phyloP scores from a whole-genome alignment of 2,329 filamentous ascomycete species.

The Nemania bipapillata region DNA sequence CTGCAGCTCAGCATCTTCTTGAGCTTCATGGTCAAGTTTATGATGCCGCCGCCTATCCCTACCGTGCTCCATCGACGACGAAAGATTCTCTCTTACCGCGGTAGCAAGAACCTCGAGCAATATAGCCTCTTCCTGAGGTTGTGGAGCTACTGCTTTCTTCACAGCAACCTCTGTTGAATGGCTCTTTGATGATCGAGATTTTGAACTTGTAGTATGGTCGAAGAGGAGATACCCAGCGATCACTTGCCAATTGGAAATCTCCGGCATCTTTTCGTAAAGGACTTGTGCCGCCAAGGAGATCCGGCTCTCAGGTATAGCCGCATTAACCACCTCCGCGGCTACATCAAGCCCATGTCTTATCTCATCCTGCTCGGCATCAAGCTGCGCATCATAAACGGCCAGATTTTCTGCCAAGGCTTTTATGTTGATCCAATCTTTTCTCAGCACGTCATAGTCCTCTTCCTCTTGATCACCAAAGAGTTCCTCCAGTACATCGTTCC shows the following conservation, averaged over 20 bases:
- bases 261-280: conserved; percentile 82
- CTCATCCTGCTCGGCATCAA: conserved; percentile 66
- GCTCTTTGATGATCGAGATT: conserved; percentile 62
- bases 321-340: conserved; percentile 68
- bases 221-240: conserved; percentile 90
- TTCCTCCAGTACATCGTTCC: conserved; percentile 80
- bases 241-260: conserved; percentile 87
- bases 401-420: conserved; percentile 90
- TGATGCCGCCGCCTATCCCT: conserved; percentile 67
- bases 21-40: conserved; percentile 73
- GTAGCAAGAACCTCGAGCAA: conserved; percentile 88
- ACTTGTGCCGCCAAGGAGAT: conserved; percentile 87
- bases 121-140: conserved; percentile 81
- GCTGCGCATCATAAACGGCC: conserved; percentile 79
- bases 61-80: conserved; percentile 72
- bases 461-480: conserved; percentile 75
- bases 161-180: conserved; percentile 71
- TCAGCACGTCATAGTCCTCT: conserved; percentile 79
- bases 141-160: conserved; percentile 77
- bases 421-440: conserved; percentile 86
- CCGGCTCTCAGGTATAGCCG: conserved; percentile 77
- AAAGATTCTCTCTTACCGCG: conserved; percentile 78
- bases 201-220: conserved; percentile 80
- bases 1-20: conserved; percentile 81
- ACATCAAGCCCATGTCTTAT: conserved; percentile 61